A percentile compares a stretch with the other conserved stretches of the same genome.
Evolutionary conservation across 306 rosid genomes (phyloP).

Genomic region (Lotus japonicus): DNA sequence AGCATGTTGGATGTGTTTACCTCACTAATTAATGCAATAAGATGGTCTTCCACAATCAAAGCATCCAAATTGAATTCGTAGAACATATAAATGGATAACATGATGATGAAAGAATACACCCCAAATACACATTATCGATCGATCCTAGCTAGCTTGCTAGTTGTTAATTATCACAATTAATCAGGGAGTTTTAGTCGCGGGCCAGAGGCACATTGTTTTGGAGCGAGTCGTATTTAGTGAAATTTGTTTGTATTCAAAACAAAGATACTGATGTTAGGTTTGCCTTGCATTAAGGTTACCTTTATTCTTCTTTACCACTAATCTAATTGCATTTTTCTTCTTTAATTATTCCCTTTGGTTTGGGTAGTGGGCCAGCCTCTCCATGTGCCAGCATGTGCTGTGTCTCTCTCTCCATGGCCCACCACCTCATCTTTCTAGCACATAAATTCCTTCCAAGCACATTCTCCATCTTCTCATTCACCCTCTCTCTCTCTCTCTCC

Average conservation of each 20-base stretch:
- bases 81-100: too few species aligned
- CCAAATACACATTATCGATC: too few species aligned
- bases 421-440: slow-evolving; percentile 46
- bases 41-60: neutral
- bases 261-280: slow-evolving; percentile 56
- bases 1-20: neutral
- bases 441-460: slow-evolving; percentile 60
- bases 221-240: slow-evolving; percentile 36
- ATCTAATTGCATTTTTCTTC: slow-evolving; percentile 12
- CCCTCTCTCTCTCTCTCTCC: neutral
- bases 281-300: slow-evolving; percentile 35
- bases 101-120: too few species aligned
- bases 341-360: slow-evolving; percentile 43
- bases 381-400: slow-evolving; percentile 98
- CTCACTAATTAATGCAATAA: neutral
- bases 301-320: slow-evolving; percentile 39
- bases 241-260: slow-evolving; percentile 54
- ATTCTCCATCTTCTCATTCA: slow-evolving; percentile 20
- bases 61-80: neutral
- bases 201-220: slow-evolving; percentile 31
- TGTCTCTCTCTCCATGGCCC: slow-evolving; percentile 81
- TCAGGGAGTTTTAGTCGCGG: slow-evolving; percentile 31
- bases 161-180: too few species aligned
- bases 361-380: slow-evolving; percentile 61
- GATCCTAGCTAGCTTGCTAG: too few species aligned